phyloP scores from a whole-genome alignment of 2,329 filamentous ascomycete species.

The Myriosclerotinia curreyana region DNA sequence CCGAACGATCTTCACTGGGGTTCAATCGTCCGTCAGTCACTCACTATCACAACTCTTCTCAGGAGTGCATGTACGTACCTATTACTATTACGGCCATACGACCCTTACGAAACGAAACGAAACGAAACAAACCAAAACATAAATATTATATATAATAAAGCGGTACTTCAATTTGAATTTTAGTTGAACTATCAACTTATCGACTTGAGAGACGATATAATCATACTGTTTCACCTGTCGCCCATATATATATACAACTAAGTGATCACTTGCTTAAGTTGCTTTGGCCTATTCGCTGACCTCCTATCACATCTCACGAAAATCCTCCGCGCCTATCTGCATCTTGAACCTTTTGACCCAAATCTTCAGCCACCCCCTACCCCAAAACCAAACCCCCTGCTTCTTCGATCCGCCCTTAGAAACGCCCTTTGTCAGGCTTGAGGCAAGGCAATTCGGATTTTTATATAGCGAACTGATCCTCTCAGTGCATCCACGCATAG shows the following conservation, averaged over 20 bases:
- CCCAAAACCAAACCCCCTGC: slow-evolving; percentile 10
- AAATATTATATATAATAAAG: no score
- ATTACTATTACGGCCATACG: slow-evolving; percentile 4
- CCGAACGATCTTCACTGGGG: slow-evolving; percentile 16
- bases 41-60: slow-evolving; percentile 3
- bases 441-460: slow-evolving; percentile 18
- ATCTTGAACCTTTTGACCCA: slow-evolving; percentile 1
- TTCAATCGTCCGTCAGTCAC: slow-evolving; percentile 3
- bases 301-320: slow-evolving; percentile 13
- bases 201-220: background rate
- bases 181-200: slow-evolving; percentile 11
- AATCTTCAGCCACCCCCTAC: slow-evolving; percentile 19
- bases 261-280: slow-evolving; percentile 5
- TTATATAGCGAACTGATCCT: slow-evolving; percentile 24
- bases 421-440: slow-evolving; percentile 20
- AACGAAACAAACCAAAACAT: slow-evolving; percentile 7
- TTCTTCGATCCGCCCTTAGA: slow-evolving; percentile 14
- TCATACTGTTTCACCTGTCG: slow-evolving; percentile 17
- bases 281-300: slow-evolving; percentile 17
- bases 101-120: slow-evolving; percentile 7
- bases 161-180: slow-evolving; percentile 7
- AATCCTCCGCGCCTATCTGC: slow-evolving; percentile 23
- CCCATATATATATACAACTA: slow-evolving; percentile 9
- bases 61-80: background rate
- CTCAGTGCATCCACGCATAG: slow-evolving; percentile 18